Base-by-base conservation (phyloP, 352 stramenopile species). In the Pythium graminicola region DNA sequence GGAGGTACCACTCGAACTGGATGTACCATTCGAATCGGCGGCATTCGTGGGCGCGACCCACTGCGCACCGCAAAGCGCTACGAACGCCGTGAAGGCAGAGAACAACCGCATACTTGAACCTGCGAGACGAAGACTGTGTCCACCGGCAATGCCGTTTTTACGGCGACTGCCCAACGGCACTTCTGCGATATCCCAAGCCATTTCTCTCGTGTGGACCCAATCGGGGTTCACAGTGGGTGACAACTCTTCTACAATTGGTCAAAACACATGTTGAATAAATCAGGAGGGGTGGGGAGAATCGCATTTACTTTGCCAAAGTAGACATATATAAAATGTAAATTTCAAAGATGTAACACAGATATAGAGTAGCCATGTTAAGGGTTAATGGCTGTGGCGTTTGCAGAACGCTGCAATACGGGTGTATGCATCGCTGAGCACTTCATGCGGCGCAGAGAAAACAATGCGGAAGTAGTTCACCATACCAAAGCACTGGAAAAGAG, bases 391-490 rank as follows among this genome's bases (percentile, higher is more conserved):
- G 56, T 89, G 66, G 28, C 79, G 76, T 22, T 62, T 52, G 54
- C 76, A 89, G 45, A 89, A 87, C 22, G 61, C 50, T 13, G 66
- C 66, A 24, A 89, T 69, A 27, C 76, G 79, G 26, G 53, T 66
- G 62, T 87, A 89, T 3, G 79, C 76, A 44, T 89, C 79, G 7
- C 45, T 49, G 17, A 89, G 63, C 20, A 86, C 72, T 19, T 86
- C 71, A 23, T 87, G 67, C 0, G 79, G 74, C 10, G 79, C 76
- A 4, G 76, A 79, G 54, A 85, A 86, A 19, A 89, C 76, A 44
- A 87, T 83, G 36, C 79, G 76, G 57, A 87, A 85, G 62, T 82
- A 87, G 62, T 84, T 82, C 23, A 63, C 58, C 68, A 87, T 72
- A 16, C 74, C 76, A 33, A 86, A 86, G 44, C 70, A 84, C 56